Evolutionary conservation across 2,329 filamentous ascomycete genomes (phyloP).

Genomic region (Ophiocordyceps australis): DNA sequence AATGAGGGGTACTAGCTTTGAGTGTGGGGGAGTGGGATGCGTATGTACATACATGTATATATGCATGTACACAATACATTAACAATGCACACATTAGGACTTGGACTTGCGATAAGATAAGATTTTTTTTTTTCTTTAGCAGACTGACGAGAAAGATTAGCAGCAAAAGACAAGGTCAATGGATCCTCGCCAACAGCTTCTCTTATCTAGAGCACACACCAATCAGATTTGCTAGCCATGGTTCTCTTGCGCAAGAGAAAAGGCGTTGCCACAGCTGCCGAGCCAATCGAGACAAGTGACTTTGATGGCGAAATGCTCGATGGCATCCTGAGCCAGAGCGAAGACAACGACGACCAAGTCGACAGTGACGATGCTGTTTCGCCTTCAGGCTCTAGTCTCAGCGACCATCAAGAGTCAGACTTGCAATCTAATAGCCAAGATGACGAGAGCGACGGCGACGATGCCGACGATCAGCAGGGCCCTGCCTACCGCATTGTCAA

Average conservation of each 20-base stretch:
- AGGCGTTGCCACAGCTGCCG: conserved; percentile 34
- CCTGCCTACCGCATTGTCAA: conserved; percentile 31
- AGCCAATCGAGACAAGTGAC: conserved; percentile 31
- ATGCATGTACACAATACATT: too few relatives aligned
- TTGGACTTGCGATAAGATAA: too few relatives aligned
- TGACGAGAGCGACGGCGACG: neutral
- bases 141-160: too few relatives aligned
- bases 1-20: too few relatives aligned
- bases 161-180: too few relatives aligned
- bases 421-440: too few relatives aligned
- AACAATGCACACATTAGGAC: too few relatives aligned
- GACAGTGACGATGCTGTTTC: conserved; percentile 4
- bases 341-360: conserved; percentile 9
- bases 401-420: conserved; percentile 15
- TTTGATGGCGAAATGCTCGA: conserved; percentile 35
- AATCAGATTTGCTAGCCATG: conserved; percentile 5
- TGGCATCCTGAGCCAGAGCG: conserved; percentile 32
- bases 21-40: too few relatives aligned
- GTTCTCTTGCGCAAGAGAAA: conserved; percentile 39
- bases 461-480: neutral
- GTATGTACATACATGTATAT: too few relatives aligned
- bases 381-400: conserved; percentile 7
- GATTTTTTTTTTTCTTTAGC: too few relatives aligned
- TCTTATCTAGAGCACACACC: too few relatives aligned
- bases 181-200: too few relatives aligned